Conservation (phyloP, 176 grass and related monocot species). For the Calamus simplicifolius region DNA sequence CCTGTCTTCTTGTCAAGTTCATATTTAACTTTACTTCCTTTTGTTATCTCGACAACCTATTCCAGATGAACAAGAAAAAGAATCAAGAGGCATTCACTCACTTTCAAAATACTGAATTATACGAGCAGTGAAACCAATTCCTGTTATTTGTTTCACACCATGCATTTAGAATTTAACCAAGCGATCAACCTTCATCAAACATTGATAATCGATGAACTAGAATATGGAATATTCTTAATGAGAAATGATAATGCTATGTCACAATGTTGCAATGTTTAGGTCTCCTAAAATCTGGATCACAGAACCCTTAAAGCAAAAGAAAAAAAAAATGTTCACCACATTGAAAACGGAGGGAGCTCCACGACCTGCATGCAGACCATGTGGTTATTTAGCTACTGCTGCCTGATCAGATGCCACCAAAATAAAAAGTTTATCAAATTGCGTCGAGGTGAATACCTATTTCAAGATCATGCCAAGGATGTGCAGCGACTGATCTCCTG, state of each 20-base stretch:
- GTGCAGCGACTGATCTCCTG: neutral
- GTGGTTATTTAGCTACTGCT: neutral
- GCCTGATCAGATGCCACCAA: neutral
- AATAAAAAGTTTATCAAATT: neutral
- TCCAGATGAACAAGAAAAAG: neutral
- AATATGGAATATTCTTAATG: no score
- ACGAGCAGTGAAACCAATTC: neutral
- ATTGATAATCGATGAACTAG: no score
- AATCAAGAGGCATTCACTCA: neutral
- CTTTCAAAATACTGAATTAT: neutral
- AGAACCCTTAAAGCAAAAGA: neutral
- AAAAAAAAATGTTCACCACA: neutral
- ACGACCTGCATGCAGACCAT: neutral
- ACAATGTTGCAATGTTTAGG: neutral
- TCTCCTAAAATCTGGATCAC: neutral
- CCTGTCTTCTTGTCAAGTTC: neutral
- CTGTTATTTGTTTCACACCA: neutral
- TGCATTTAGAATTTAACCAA: neutral
- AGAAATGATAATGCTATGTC: neutral
- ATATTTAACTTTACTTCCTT: neutral
- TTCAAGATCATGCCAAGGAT: constrained; percentile 6
- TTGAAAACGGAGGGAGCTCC: neutral
- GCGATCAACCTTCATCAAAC: neutral
- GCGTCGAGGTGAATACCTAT: neutral
- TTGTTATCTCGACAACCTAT: constrained; percentile 2